These are phyloP conservation scores for Pistacia atlantica DNA, from an alignment of 345 rosid species.

Conservation along the genomic window DNA sequence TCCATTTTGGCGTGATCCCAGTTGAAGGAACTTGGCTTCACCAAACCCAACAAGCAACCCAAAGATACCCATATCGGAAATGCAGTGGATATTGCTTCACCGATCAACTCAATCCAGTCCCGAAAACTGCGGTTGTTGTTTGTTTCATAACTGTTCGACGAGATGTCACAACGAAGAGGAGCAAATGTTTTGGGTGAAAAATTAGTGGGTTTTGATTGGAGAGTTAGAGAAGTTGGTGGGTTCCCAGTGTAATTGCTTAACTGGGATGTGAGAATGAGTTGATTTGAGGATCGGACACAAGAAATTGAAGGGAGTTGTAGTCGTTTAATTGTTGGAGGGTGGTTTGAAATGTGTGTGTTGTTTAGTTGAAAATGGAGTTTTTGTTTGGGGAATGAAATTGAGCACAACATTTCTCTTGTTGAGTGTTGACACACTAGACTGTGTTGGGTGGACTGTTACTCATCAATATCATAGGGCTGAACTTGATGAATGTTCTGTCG, in stretches of 20 bases:
- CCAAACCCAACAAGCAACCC: conserved; percentile 73
- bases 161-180: conserved; percentile 51
- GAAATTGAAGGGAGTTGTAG: not conserved
- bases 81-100: conserved; percentile 71
- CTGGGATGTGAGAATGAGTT: conserved; percentile 9
- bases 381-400: not conserved
- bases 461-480: not conserved
- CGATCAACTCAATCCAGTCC: conserved; percentile 62
- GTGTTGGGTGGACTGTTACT: no score
- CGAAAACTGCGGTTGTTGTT: conserved; percentile 41
- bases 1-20: conserved; percentile 87
- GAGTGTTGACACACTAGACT: no score
- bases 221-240: not conserved
- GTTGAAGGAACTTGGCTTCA: conserved; percentile 60
- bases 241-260: not conserved
- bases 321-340: not conserved
- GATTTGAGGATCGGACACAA: not conserved
- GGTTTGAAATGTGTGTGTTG: not conserved
- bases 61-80: conserved; percentile 88
- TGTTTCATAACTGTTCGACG: conserved; percentile 45
- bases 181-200: not conserved
- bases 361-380: not conserved
- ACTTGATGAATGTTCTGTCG: not conserved
- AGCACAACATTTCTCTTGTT: conserved; percentile 13
- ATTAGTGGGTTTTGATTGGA: no score